Evolutionary conservation across 2,329 filamentous ascomycete genomes (phyloP).

Genomic region (Waltergamsia citrina): DNA sequence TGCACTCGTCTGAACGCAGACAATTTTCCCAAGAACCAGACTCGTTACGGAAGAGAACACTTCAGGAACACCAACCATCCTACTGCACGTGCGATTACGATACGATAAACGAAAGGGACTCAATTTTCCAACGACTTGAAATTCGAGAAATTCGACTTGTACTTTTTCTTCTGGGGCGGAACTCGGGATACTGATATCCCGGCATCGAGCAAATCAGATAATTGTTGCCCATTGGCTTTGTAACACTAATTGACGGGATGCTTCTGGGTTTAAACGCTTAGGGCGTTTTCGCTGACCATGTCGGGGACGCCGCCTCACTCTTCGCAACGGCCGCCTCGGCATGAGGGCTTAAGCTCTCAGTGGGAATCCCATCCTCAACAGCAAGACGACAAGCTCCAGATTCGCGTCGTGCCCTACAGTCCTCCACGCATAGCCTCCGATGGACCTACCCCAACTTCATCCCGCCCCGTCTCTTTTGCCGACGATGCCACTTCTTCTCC

Average conservation of each 20-base stretch:
- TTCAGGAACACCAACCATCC: no score
- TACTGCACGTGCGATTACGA: no score
- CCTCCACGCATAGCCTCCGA: slow-evolving; percentile 24
- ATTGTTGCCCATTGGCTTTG: no score
- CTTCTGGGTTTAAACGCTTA: not conserved
- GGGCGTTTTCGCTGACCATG: slow-evolving; percentile 2
- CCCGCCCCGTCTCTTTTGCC: slow-evolving; percentile 14
- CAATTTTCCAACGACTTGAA: no score
- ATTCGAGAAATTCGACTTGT: no score
- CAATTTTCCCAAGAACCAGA: no score
- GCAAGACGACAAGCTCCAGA: slow-evolving; percentile 12
- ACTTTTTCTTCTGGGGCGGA: no score
- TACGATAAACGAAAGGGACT: no score
- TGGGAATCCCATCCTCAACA: slow-evolving; percentile 2
- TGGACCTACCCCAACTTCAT: slow-evolving; percentile 11
- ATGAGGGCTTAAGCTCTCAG: not conserved
- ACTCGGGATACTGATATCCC: no score
- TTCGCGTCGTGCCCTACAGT: slow-evolving; percentile 28
- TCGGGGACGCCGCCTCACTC: slow-evolving; percentile 1
- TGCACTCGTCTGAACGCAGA: no score
- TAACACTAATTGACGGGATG: slow-evolving; percentile 3
- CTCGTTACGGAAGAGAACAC: no score
- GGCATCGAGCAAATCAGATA: no score
- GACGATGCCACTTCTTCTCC: slow-evolving; percentile 5
- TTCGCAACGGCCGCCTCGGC: slow-evolving; percentile 1